Conservation (phyloP, 2,329 filamentous ascomycete species). For the Fusarium lyarnte region DNA sequence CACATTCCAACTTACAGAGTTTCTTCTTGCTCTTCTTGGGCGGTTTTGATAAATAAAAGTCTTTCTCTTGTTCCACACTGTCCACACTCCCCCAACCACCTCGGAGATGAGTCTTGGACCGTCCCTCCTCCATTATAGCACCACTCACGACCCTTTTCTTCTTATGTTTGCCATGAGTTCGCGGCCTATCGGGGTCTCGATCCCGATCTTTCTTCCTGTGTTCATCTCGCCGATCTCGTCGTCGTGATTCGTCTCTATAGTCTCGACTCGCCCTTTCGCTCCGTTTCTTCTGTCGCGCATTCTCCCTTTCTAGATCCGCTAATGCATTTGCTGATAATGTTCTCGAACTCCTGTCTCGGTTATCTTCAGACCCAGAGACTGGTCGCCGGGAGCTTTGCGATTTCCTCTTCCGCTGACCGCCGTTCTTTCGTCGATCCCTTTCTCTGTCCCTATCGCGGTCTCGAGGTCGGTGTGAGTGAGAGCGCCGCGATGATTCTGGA, state of each 20-base stretch:
- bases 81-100: slow-evolving; percentile 55
- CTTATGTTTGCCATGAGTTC: slow-evolving; percentile 53
- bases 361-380: slow-evolving; percentile 48
- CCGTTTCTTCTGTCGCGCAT: slow-evolving; percentile 58
- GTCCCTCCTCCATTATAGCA: slow-evolving; percentile 74
- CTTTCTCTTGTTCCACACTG: slow-evolving; percentile 59
- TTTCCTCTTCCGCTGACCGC: slow-evolving; percentile 50
- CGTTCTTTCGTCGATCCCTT: slow-evolving; percentile 41
- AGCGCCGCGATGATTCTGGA: slow-evolving; percentile 47
- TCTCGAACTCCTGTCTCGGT: slow-evolving; percentile 41
- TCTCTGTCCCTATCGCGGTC: slow-evolving; percentile 41
- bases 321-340: slow-evolving; percentile 65
- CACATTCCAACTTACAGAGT: slow-evolving; percentile 59
- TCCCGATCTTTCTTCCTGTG: slow-evolving; percentile 35
- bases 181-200: slow-evolving; percentile 42
- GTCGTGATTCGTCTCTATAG: slow-evolving; percentile 47
- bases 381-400: slow-evolving; percentile 46
- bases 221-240: slow-evolving; percentile 36
- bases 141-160: slow-evolving; percentile 75
- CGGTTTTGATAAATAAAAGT: slow-evolving; percentile 55
- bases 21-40: slow-evolving; percentile 66
- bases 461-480: slow-evolving; percentile 38
- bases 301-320: slow-evolving; percentile 71
- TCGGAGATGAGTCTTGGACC: slow-evolving; percentile 52
- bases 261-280: slow-evolving; percentile 27